Evolutionary conservation across 2,329 filamentous ascomycete species (phyloP).

Genomic region (Pleoardoris graminearum): DNA sequence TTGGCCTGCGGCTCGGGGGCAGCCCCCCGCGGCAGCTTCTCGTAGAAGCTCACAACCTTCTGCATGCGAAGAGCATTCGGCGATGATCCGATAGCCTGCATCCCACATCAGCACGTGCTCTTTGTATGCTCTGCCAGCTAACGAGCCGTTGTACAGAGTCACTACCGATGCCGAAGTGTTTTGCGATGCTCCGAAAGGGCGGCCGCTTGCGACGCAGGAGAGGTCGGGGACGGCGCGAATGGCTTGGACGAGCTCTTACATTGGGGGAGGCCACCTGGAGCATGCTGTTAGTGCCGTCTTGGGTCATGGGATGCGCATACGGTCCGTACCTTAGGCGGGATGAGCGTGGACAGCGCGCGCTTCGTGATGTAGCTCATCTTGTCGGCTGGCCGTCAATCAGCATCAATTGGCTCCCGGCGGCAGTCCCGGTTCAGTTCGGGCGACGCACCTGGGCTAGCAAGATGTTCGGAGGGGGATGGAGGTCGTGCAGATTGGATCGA

Average conservation of each 20-base stretch:
- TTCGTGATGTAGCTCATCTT: slow-evolving; percentile 92
- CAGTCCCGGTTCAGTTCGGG: slow-evolving; percentile 11
- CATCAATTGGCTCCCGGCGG: slow-evolving; percentile 33
- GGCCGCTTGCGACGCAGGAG: slow-evolving; percentile 10
- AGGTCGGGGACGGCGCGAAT: slow-evolving; percentile 15
- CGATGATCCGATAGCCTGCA: slow-evolving; percentile 87
- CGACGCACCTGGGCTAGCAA: slow-evolving; percentile 42
- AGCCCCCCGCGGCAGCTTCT: slow-evolving; percentile 91
- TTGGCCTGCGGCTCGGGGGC: slow-evolving; percentile 81
- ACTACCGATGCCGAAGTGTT: slow-evolving; percentile 16
- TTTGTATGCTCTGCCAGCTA: neutral
- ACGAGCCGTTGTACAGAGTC: neutral
- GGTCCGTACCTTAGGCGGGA: slow-evolving; percentile 87
- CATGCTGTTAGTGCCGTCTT: slow-evolving; percentile 43
- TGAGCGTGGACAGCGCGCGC: slow-evolving; percentile 95
- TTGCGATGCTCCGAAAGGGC: slow-evolving; percentile 20
- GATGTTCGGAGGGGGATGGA: slow-evolving; percentile 42
- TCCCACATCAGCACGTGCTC: slow-evolving; percentile 24
- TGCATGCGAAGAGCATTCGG: slow-evolving; percentile 98
- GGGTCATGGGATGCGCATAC: slow-evolving; percentile 12
- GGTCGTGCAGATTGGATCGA: slow-evolving; percentile 32
- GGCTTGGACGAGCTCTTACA: slow-evolving; percentile 60
- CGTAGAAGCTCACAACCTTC: slow-evolving; percentile 97
- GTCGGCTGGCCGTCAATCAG: slow-evolving; percentile 49
- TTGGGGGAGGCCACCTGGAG: slow-evolving; percentile 77